Base-by-base conservation (phyloP, 31 red algal species). In the Porphyra umbilicalis region DNA sequence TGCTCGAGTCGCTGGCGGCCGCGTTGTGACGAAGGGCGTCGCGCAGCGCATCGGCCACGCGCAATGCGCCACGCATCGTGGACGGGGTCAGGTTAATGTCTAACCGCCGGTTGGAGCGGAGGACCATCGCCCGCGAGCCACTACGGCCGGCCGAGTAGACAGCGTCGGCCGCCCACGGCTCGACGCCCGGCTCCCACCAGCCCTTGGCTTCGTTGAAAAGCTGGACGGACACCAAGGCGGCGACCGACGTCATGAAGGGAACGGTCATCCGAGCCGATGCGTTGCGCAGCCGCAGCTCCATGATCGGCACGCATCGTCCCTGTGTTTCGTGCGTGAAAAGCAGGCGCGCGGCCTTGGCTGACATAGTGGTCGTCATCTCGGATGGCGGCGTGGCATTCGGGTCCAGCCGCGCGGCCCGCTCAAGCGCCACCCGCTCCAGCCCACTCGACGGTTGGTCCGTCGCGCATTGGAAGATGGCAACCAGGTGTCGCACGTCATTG, bases 181-280 rank as follows among this genome's bases (percentile, higher is more conserved):
- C 97, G 77, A 99, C 76, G 35, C 91, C 90, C 6, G 97, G 97
- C 88, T 94, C 97, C 97, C 97, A 99, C 93, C 93, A 99, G 38
- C 97, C 97, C 77, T 95, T 93, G 76, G 91, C 86, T 84, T 94
- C 91, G 46, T 99, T 90, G 78, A 95, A 99, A 13, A 99, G 88
- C 79, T 95, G 88, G 31, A 94, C 76, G 3, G 88, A 84, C 78
- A 99, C 89, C 78, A 95, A 88, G 34, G 90, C 76, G 8, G 81
- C 77, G 1, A 85, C 83, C 35, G 95, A 90, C 6, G 90, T 89
- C 30, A 97, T 74, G 88, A 89, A 93, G 11, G 91, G 91, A 36
- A 92, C 85, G 42, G 91, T 94, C 42, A 91, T 93, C 32, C 88
- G 86, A 6, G 94, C 32, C 35, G 92, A 79, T 33, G 83, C 88